Evolutionary conservation across 768 basidiomycete species (phyloP).

Genomic region (Leucosporidium yakuticum): DNA sequence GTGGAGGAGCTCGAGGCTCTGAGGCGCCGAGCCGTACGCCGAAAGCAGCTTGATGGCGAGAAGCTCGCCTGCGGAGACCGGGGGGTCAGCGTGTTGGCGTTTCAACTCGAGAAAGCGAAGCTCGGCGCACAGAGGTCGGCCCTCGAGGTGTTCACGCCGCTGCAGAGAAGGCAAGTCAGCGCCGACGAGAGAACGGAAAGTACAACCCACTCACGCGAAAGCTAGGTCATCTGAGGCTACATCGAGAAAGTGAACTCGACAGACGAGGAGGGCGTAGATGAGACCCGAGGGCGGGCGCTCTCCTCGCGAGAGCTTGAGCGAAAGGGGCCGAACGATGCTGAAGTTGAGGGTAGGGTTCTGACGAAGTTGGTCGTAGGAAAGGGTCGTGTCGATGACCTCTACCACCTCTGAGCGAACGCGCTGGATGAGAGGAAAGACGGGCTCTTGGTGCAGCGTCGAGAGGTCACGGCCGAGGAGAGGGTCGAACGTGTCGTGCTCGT

Average conservation of each 20-base stretch:
- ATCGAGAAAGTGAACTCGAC: neutral
- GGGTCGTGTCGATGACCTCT: slow-evolving; percentile 16
- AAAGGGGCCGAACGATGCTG: slow-evolving; percentile 21
- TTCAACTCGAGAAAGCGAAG: no score
- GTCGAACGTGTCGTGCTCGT: neutral
- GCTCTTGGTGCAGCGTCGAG: slow-evolving; percentile 8
- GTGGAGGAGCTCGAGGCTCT: slow-evolving; percentile 60
- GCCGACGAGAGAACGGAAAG: no score
- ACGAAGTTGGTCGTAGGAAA: slow-evolving; percentile 19
- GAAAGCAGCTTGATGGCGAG: neutral
- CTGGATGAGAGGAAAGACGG: slow-evolving; percentile 29
- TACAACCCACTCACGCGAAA: no score
- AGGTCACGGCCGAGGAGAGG: slow-evolving; percentile 1
- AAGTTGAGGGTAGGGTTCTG: slow-evolving; percentile 22
- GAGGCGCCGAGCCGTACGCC: slow-evolving; percentile 38
- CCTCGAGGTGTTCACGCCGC: slow-evolving; percentile 56
- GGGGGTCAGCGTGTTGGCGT: no score
- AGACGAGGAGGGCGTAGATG: slow-evolving; percentile 20
- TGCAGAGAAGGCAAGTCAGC: slow-evolving; percentile 19
- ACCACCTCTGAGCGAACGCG: slow-evolving; percentile 12
- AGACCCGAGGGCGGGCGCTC: slow-evolving; percentile 16
- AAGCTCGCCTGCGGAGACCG: no score
- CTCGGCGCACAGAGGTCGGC: slow-evolving; percentile 81
- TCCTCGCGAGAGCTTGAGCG: slow-evolving; percentile 6
- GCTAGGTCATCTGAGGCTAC: neutral